Evolutionary conservation across 306 rosid species (phyloP).

Genomic region (Inga laurina): DNA sequence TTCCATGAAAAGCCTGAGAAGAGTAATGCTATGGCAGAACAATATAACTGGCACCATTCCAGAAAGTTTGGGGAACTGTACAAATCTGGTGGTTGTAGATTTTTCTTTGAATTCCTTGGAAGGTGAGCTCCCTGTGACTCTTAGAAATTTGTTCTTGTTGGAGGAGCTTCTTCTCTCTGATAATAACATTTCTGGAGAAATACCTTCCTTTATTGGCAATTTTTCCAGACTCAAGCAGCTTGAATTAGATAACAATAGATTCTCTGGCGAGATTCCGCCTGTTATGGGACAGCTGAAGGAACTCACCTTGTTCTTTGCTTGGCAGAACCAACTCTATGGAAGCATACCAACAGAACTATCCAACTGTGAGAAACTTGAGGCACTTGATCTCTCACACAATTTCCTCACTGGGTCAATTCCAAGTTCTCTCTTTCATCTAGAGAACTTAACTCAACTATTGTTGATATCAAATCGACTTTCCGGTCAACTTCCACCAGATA

Average conservation of each 20-base stretch:
- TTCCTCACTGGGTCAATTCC: constrained; percentile 76
- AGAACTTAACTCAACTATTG: constrained; percentile 77
- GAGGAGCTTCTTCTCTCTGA: constrained; percentile 82
- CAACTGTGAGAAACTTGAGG: constrained; percentile 81
- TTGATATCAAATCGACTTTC: constrained; percentile 82
- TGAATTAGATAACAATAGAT: constrained; percentile 86
- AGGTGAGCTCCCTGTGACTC: constrained; percentile 67
- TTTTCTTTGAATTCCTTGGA: constrained; percentile 77
- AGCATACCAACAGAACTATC: constrained; percentile 75
- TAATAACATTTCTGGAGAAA: constrained; percentile 68
- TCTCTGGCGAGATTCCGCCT: constrained; percentile 77
- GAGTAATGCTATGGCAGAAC: constrained; percentile 85
- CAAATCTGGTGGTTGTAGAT: constrained; percentile 67
- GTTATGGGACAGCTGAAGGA: constrained; percentile 72
- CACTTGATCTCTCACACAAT: constrained; percentile 90
- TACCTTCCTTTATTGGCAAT: constrained; percentile 76
- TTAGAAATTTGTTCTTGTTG: constrained; percentile 55
- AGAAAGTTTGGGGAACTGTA: constrained; percentile 67
- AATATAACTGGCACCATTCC: constrained; percentile 72
- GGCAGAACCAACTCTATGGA: constrained; percentile 87
- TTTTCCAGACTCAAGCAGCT: constrained; percentile 74
- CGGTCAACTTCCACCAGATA: constrained; percentile 72
- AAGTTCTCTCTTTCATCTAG: constrained; percentile 67
- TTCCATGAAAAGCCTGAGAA: constrained; percentile 57
- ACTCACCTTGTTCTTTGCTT: constrained; percentile 80